Conservation (phyloP, 257 asterid genomes). For the Solanum arcanum region DNA sequence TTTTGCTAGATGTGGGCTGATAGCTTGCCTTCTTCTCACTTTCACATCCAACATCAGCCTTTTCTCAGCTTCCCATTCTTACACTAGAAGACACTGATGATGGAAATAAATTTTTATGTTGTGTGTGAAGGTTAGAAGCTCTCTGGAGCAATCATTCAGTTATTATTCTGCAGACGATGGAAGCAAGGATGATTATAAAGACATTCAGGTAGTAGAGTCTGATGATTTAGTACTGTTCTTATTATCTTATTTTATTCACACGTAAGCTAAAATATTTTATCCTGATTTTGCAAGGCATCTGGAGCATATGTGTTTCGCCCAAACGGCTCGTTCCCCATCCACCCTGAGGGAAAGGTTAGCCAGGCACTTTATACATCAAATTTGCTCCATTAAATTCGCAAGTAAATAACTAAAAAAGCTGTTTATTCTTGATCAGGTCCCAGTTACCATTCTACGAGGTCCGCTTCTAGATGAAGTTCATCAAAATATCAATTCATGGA, state of each 20-base stretch:
- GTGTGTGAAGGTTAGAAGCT: constrained; percentile 43
- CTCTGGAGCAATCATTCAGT: constrained; percentile 76
- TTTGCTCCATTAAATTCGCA: neutral
- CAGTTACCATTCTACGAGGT: constrained; percentile 58
- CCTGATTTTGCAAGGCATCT: constrained; percentile 48
- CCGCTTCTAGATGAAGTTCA: constrained; percentile 90
- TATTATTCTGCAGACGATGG: constrained; percentile 68
- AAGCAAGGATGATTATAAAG: constrained; percentile 17
- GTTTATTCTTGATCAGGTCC: constrained; percentile 25
- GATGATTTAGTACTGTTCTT: neutral
- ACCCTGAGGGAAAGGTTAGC: constrained; percentile 44
- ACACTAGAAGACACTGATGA: neutral
- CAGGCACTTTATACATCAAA: neutral
- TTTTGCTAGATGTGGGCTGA: neutral
- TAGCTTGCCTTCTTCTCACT: neutral
- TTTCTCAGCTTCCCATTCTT: neutral
- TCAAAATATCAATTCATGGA: constrained; percentile 72
- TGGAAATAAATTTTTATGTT: neutral
- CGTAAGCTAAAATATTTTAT: neutral
- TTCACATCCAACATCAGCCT: neutral
- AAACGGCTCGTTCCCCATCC: constrained; percentile 47
- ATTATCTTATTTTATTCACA: neutral
- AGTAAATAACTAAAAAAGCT: constrained; percentile 5
- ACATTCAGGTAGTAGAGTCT: constrained; percentile 41
- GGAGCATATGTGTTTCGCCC: constrained; percentile 96